Evolutionary conservation across 2,329 filamentous ascomycete species (phyloP).

Genomic region (Diaporthe citri): DNA sequence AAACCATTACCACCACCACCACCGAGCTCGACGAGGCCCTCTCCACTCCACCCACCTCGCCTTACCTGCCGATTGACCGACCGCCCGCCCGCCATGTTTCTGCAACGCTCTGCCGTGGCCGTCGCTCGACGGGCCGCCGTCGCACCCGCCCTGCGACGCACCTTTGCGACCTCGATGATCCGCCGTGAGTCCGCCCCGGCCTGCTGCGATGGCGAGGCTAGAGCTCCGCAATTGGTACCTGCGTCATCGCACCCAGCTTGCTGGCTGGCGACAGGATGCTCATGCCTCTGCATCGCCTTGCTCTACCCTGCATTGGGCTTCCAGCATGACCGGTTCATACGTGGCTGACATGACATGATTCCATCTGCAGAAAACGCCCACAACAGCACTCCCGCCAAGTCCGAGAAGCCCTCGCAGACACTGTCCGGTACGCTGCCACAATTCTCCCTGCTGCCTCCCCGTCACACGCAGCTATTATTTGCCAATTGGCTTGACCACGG

Average conservation of each 20-base stretch:
- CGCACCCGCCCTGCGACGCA: slow-evolving; percentile 66
- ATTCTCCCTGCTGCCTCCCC: neutral
- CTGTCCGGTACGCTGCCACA: slow-evolving; percentile 36
- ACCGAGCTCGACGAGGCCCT: slow-evolving; percentile 44
- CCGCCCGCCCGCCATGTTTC: slow-evolving; percentile 65
- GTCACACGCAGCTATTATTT: neutral
- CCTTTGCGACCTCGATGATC: slow-evolving; percentile 70
- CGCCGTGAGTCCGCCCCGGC: slow-evolving; percentile 64
- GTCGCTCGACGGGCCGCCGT: slow-evolving; percentile 72
- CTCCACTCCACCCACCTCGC: slow-evolving; percentile 37
- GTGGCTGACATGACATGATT: slow-evolving; percentile 19
- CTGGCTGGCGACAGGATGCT: neutral
- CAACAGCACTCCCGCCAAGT: slow-evolving; percentile 38
- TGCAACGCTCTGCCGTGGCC: slow-evolving; percentile 72
- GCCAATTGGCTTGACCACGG: neutral
- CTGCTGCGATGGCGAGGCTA: slow-evolving; percentile 26
- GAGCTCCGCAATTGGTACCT: slow-evolving; percentile 46
- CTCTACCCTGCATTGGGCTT: neutral
- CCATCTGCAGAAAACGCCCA: slow-evolving; percentile 35
- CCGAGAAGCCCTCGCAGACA: slow-evolving; percentile 27
- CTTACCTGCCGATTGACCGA: slow-evolving; percentile 45
- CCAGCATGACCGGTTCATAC: neutral
- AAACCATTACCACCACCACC: slow-evolving; percentile 24
- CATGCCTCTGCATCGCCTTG: neutral
- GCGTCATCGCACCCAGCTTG: slow-evolving; percentile 28